A percentile compares a stretch with the other conserved stretches of the same genome.
Evolutionary conservation across 2,329 filamentous ascomycete genomes (phyloP).

Genomic region (Trichophyton rubrum): DNA sequence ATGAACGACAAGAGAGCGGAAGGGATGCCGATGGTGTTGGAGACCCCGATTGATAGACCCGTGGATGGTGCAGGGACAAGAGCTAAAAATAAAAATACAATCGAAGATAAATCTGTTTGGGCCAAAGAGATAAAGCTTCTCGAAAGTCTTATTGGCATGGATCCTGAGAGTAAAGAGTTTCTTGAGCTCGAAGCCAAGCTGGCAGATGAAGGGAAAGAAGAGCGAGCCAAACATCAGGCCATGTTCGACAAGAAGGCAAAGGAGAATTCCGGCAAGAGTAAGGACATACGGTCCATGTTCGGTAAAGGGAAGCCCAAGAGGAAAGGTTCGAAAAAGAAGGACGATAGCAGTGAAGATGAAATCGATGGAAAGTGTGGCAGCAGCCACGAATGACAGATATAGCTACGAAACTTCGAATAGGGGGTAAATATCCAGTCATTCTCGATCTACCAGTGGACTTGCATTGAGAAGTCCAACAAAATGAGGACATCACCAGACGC

Average conservation of each 20-base stretch:
- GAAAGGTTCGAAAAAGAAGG: constrained; percentile 13
- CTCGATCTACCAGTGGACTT: too few relatives aligned
- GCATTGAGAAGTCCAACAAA: too few relatives aligned
- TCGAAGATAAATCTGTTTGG: constrained; percentile 76
- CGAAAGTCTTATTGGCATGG: constrained; percentile 75
- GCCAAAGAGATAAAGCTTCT: constrained; percentile 89
- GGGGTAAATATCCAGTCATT: too few relatives aligned
- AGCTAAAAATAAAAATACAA: constrained; percentile 20
- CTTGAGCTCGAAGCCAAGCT: constrained; percentile 50
- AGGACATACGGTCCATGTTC: constrained; percentile 25
- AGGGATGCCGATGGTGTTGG: constrained; percentile 77
- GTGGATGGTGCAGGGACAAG: constrained; percentile 26
- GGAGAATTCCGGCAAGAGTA: constrained; percentile 38
- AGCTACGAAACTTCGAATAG: too few relatives aligned
- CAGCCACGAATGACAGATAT: background rate
- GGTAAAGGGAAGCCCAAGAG: constrained; percentile 27
- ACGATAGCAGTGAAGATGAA: constrained; percentile 9
- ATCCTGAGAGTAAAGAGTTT: constrained; percentile 64
- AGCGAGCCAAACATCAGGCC: constrained; percentile 62
- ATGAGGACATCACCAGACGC: too few relatives aligned
- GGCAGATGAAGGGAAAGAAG: constrained; percentile 53
- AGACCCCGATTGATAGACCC: constrained; percentile 79
- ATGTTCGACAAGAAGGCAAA: constrained; percentile 63
- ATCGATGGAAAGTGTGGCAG: constrained; percentile 1
- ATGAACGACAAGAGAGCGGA: constrained; percentile 71